Base-by-base conservation (phyloP, 2,329 filamentous ascomycete species). In the Fusarium nisikadoi region DNA sequence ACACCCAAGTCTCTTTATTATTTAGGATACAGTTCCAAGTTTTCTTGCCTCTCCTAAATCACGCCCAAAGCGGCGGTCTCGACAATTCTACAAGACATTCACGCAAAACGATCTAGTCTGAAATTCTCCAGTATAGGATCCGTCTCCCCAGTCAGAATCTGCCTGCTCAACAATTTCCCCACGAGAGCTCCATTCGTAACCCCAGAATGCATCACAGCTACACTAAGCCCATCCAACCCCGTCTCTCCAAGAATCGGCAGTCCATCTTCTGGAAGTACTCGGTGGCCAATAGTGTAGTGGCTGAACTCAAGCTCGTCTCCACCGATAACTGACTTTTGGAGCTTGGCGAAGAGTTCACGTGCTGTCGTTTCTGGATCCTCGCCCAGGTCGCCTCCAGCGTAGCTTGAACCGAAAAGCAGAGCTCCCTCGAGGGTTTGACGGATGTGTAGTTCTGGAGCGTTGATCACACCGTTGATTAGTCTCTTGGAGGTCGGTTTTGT, bases 131-230 rank as follows among this genome's bases (percentile, higher is more conserved):
- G 12, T n/a, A 39, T 39, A 16, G 43, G 25, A 52, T 58, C 55
- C 35, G 23, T 35, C 31, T 56, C 19, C 41, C 35, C 55, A 13
- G 20, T 31, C 25, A 58, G 33, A 10, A 58, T 58, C 33, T 68
- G 38, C 16, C 54, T 55, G 8, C 65, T 65, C 13, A 70, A 38
- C 11, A 70, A 27, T 31, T 68, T 38, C 19, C 67, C 65, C 2
- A 70, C 67, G 9, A 70, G 46, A 6, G 67, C 67, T 12, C 53
- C 59, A 46, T 70, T 70, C 9, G 65, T 69, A 6, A 69, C 67
- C 3, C 67, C 65, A 47, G 67, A 70, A 36, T 70, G 67, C 65
- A 70, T 70, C 16, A 60, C 67, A 42, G 65, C 67, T 17, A 70
- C 9, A 23, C n/a, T 60, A 3, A 70, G 27, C 5, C 47, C 65